Conservation (phyloP, 116 monocot species). For the Papilionanthe hybrid region DNA sequence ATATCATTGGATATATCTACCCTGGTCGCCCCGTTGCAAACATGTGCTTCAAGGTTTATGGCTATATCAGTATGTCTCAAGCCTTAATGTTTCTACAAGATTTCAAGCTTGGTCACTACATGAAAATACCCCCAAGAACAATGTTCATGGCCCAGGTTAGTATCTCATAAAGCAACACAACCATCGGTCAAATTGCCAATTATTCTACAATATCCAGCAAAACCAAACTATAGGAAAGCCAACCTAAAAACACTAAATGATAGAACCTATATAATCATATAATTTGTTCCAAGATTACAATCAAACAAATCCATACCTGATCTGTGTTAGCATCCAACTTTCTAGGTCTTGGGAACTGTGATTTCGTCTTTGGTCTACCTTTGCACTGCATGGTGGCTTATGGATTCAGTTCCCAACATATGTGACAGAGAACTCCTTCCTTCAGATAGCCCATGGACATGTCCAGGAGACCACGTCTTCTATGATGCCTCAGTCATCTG, state of each 20-base stretch:
- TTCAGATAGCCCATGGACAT: slow-evolving; percentile 47
- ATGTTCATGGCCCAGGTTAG: slow-evolving; percentile 74
- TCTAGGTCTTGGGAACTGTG: slow-evolving; percentile 40
- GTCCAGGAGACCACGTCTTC: slow-evolving; percentile 52
- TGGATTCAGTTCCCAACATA: slow-evolving; percentile 30
- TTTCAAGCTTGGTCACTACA: slow-evolving; percentile 62
- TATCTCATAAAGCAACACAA: neutral
- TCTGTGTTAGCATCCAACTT: slow-evolving; percentile 18
- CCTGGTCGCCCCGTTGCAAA: slow-evolving; percentile 22
- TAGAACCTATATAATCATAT: neutral
- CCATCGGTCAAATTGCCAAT: too few relatives aligned
- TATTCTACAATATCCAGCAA: too few relatives aligned
- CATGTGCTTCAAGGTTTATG: slow-evolving; percentile 20
- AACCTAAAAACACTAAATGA: too few relatives aligned
- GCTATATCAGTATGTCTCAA: slow-evolving; percentile 23
- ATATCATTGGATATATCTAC: slow-evolving; percentile 13
- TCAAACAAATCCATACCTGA: neutral
- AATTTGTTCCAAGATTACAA: neutral
- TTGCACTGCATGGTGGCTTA: slow-evolving; percentile 43
- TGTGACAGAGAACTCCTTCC: slow-evolving; percentile 31
- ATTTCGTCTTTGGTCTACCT: slow-evolving; percentile 35
- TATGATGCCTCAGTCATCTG: slow-evolving; percentile 39
- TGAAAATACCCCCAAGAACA: slow-evolving; percentile 68
- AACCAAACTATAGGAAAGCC: too few relatives aligned
- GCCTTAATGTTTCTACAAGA: slow-evolving; percentile 12